Conservation (phyloP, 768 basidiomycete species). For the Lactarius pseudohatsudake region DNA sequence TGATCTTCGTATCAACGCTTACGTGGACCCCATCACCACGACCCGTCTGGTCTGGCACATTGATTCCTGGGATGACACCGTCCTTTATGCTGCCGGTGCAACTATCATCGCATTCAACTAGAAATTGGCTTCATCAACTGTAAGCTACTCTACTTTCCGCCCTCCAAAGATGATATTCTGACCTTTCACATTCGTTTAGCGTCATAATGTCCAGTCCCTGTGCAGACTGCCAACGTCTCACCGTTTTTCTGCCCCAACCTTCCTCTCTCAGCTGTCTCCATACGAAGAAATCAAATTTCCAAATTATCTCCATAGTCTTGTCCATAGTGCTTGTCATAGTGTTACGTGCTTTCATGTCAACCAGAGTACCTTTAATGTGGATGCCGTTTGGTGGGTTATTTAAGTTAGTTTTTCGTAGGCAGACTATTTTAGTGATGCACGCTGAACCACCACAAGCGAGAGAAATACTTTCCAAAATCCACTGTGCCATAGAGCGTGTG, state of each 20-base stretch:
- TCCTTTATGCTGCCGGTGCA: background rate
- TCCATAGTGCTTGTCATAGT: background rate
- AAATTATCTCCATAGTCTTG: background rate
- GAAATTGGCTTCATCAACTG: background rate
- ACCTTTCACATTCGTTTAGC: constrained; percentile 28
- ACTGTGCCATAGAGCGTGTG: too few relatives aligned
- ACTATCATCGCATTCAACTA: background rate
- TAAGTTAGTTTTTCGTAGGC: background rate
- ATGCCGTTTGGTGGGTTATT: background rate
- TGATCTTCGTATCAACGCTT: too few relatives aligned
- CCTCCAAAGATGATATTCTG: background rate
- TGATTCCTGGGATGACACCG: background rate
- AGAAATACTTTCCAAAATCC: too few relatives aligned
- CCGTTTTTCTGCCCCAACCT: background rate
- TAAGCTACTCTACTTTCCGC: background rate
- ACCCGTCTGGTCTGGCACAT: too few relatives aligned
- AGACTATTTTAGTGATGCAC: too few relatives aligned
- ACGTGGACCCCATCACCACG: too few relatives aligned
- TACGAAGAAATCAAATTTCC: background rate
- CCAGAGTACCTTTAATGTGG: background rate
- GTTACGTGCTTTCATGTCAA: background rate
- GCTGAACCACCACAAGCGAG: too few relatives aligned
- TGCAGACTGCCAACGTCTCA: too few relatives aligned
- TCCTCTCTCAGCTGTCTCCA: background rate
- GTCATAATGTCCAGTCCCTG: background rate